Evolutionary conservation across 2,329 filamentous ascomycete species (phyloP), one percentile per base, ranked within the genome.

Genomic region (Nakataea oryzae): DNA sequence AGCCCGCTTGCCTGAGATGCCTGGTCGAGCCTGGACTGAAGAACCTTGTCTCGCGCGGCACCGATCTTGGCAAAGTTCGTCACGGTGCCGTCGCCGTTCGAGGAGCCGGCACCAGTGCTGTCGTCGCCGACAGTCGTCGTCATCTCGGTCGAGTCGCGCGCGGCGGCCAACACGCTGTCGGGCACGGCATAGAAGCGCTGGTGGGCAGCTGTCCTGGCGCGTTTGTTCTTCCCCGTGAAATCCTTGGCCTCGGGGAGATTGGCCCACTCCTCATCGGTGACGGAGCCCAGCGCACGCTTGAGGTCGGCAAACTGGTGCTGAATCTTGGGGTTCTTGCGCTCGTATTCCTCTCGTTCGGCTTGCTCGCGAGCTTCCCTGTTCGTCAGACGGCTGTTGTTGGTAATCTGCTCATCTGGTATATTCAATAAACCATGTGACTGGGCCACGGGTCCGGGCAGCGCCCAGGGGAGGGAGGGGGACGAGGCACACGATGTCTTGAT

Each of bases 31-130:
- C 91, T 87, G n/a, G 96, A 93, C 72, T 96, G 89, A 61, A 99
- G 82, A 54, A 97, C 95, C 75, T 96, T 97, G 78, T 97, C 91
- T 77, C 95, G 87, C 26, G 95, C 96, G 57, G 93, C 92, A 75
- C 96, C 95, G 65, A 99, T 97, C 74, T 96, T 90, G 57, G 93
- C 93, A 72, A 99, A 99, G 72, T 99, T 97, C 13, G 93, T 99
- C 85, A 96, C 95, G 1, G 92, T 96, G 2, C 93, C 93, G 70
- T 96, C 92, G 63, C 57, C 30, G 34, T 30, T 41, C 26, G 57
- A 34, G 34, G 57, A 58, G 56, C 56, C 32, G 41, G 58, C 58
- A 26, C 74, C 78, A 1, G 77, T 74, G 1, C 86, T 89, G 64
- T 96, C 93, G 50, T 96, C 91, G 57, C 86, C 82, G n/a, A 99